Evolutionary conservation across 129 eudicot species (phyloP), one percentile per base, ranked within the genome.

Genomic region (Scalesia atractyloides): DNA sequence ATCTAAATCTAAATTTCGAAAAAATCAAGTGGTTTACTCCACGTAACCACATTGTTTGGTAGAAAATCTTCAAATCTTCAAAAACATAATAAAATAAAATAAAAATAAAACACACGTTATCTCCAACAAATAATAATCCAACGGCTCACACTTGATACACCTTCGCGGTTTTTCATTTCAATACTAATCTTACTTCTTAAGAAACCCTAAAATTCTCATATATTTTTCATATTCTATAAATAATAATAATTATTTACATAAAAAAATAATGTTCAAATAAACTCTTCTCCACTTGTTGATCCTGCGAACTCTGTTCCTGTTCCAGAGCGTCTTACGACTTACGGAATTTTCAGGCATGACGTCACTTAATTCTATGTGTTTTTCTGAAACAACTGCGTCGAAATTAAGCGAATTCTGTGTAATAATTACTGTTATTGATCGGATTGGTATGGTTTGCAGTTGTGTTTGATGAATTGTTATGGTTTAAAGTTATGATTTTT

Each of bases 181-280:
- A 6, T 4, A 39, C 44, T 5, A 39, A 39, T 39, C 46, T 73
- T 73, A 34, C 44, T 58, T 41, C 19, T 41, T 73, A 73, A 63
- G 78, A 62, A 73, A 63, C 78, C 69, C 71, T 73, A 69, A 52
- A 30, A 30, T 30, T 16, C 30, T 16, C 37, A 17, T 44, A n/a
- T n/a, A n/a, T n/a, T n/a, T n/a, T n/a, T n/a, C n/a, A n/a, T n/a
- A n/a, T n/a, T n/a, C n/a, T n/a, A n/a, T n/a, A n/a, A n/a, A n/a
- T n/a, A 10, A 2, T 46, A 68, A 2, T 48, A 24, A 3, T 39
- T 39, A 24, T 41, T 8, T 9, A 46, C 13, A 6, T 22, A 16
- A 53, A 5, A 17, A 3, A 16, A n/a, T 62, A 7, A 7, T 14
- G 20, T 0, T 7, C 10, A 53, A 53, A n/a, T 53, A 18, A 12